phyloP scores from a whole-genome alignment of 805 yeast genomes.

The Diddensiella santjacobensis region DNA sequence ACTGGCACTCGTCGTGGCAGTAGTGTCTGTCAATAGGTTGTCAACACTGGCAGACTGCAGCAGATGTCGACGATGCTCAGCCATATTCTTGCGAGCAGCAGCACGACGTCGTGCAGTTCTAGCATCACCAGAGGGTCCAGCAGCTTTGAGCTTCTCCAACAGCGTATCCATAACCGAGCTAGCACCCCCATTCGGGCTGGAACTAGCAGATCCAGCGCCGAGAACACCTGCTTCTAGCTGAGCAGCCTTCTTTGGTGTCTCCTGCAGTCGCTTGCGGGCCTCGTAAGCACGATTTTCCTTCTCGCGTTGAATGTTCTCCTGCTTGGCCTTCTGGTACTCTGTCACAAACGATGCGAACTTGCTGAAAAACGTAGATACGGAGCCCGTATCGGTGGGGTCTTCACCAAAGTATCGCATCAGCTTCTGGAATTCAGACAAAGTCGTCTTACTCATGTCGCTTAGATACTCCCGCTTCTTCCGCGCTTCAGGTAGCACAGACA shows the following conservation, averaged over 20 bases:
- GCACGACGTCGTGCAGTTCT: constrained; percentile 80
- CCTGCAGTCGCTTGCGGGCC: constrained; percentile 62
- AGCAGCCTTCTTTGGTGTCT: constrained; percentile 40
- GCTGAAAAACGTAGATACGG: constrained; percentile 66
- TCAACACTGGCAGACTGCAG: constrained; percentile 22
- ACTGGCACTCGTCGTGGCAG: not conserved
- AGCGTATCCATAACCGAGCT: constrained; percentile 76
- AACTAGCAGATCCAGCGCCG: constrained; percentile 13
- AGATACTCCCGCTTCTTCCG: constrained; percentile 63
- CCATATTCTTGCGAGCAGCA: constrained; percentile 59
- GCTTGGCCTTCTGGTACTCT: constrained; percentile 75
- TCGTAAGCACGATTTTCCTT: constrained; percentile 77
- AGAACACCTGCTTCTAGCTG: constrained; percentile 22
- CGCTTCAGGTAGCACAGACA: constrained; percentile 71
- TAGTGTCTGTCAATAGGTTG: constrained; percentile 4
- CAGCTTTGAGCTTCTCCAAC: constrained; percentile 80
- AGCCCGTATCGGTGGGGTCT: constrained; percentile 63
- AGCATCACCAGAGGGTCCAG: constrained; percentile 75
- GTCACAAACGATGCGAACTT: constrained; percentile 75
- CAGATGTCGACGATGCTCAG: constrained; percentile 36
- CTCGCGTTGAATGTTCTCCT: constrained; percentile 75
- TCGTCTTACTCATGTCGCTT: constrained; percentile 56
- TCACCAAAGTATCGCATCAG: constrained; percentile 90
- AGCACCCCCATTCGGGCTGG: constrained; percentile 28
- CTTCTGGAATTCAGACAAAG: constrained; percentile 61